Evolutionary conservation across 345 rosid genomes (phyloP).

Genomic region (Erodium maritimum): DNA sequence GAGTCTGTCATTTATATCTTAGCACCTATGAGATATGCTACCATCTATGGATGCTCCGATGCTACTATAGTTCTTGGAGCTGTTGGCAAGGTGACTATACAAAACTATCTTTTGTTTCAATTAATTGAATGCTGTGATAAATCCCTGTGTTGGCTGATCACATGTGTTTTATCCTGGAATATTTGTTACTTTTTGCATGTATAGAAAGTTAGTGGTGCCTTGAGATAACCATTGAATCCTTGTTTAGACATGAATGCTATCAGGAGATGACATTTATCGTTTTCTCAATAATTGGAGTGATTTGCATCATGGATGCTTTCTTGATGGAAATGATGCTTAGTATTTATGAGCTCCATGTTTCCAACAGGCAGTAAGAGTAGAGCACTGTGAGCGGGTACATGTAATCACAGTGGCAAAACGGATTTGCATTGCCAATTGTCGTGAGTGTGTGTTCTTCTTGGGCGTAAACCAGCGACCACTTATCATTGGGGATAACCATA

Average conservation of each 20-base stretch:
- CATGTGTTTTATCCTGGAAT: background rate
- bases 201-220: background rate
- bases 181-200: background rate
- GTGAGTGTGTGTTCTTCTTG: conserved; percentile 88
- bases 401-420: conserved; percentile 80
- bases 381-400: conserved; percentile 99
- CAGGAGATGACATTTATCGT: background rate
- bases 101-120: background rate
- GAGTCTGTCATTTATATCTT: conserved; percentile 88
- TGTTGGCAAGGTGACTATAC: conserved; percentile 75
- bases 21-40: conserved; percentile 86
- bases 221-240: background rate
- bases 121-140: background rate
- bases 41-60: conserved; percentile 94
- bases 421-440: conserved; percentile 89
- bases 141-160: background rate
- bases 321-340: background rate
- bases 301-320: background rate
- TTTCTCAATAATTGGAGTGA: background rate
- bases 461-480: conserved; percentile 99
- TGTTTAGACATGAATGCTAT: background rate
- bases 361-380: conserved; percentile 77
- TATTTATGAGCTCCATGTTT: conserved; percentile 3
- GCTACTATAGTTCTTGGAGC: conserved; percentile 95
- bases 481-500: conserved; percentile 95